Base-by-base conservation (phyloP, 495 filamentous ascomycete genomes). In the Tuber melanosporum region DNA sequence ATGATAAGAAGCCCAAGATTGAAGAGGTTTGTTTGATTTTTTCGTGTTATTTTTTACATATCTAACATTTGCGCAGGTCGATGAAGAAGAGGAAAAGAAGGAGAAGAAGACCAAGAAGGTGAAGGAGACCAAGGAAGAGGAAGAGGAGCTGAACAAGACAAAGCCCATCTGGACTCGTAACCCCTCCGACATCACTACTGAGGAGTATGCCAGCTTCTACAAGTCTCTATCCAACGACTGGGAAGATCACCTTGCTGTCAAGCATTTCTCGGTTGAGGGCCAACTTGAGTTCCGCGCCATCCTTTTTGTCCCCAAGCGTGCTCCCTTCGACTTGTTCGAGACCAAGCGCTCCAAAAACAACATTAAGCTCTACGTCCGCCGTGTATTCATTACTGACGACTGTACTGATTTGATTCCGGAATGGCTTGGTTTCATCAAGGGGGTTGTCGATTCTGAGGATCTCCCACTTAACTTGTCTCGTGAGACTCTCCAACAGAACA, bases 271-370 rank as follows among this genome's bases (percentile, higher is more conserved):
- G 80, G 95, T 99, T 82, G 95, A 99, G 90, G 95, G 95, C 91
- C 95, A 99, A 88, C 94, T 99, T 79, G 95, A 99, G 88, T 99
- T 99, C 93, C 94, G 94, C 80, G 95, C 95, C 80, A 97, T 99
- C 86, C 94, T 99, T 83, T 99, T 96, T 89, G 94, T 99, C 69
- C 95, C 95, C 85, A 99, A 99, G 92, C 95, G 95, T 84, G 95
- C 95, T 86, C 95, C 95, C 80, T 99, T 99, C 87, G 95, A 99
- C 84, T 93, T 99, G 75, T 99, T 99, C 87, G 95, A 99, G 91
- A 97, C 96, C 81, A 99, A 99, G 92, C 96, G 97, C 91, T 97
- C 94, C 84, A 99, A 99, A 93, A 98, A 98, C 91, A 99, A 99
- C 92, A 98, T 99, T 90, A 99, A 99, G 90, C 91, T 99, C 83